Percentiles rank a stretch among this genome's conserved stretches.
These are phyloP conservation scores for Podosphaera xanthii DNA, from an alignment of 2,329 filamentous ascomycete species.

Conservation along the genomic window DNA sequence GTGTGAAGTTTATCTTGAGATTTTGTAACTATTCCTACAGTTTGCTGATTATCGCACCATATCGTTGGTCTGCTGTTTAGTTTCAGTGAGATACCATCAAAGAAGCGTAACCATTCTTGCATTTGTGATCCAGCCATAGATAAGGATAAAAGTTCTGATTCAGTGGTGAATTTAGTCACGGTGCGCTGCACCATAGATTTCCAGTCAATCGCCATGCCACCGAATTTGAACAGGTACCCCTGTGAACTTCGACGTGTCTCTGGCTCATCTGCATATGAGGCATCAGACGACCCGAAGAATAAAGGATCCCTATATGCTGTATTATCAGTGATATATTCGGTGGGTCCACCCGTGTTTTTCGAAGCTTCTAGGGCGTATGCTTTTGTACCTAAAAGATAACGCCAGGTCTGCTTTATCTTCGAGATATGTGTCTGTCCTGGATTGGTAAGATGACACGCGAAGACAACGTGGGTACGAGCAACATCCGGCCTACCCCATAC, in stretches of 20 bases:
- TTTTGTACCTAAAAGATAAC: background rate
- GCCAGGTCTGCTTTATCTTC: too few relatives aligned
- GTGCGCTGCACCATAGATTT: background rate
- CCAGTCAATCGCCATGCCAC: background rate
- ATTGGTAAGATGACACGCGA: too few relatives aligned
- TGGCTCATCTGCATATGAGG: too few relatives aligned
- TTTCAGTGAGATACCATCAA: background rate
- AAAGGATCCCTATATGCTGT: background rate
- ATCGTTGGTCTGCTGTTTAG: background rate
- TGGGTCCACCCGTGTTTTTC: too few relatives aligned
- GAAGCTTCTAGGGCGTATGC: background rate
- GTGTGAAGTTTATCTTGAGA: background rate
- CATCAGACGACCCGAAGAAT: too few relatives aligned
- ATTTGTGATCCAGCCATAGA: background rate
- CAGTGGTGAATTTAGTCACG: too few relatives aligned
- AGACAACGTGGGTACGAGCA: too few relatives aligned
- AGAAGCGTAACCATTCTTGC: background rate
- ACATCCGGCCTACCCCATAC: background rate
- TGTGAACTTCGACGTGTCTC: background rate
- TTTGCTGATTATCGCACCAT: constrained; percentile 1
- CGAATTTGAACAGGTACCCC: background rate
- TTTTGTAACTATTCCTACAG: background rate
- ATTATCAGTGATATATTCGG: background rate
- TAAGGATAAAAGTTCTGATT: background rate
- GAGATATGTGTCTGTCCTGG: too few relatives aligned